phyloP scores from a whole-genome alignment of 257 asterid genomes.

The Gynochthodes officinalis region DNA sequence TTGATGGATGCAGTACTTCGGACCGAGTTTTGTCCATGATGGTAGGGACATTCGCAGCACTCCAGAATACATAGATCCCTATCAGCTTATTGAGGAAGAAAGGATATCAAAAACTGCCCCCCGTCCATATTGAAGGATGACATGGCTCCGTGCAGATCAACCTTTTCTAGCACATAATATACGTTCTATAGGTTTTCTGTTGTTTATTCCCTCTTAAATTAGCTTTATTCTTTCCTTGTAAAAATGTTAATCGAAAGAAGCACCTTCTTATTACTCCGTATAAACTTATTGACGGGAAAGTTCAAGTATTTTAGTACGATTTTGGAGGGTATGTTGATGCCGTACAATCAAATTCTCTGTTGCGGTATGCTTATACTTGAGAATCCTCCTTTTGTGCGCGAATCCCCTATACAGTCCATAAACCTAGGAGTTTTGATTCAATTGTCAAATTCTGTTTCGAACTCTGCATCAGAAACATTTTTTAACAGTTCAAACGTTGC shows the following conservation, averaged over 20 bases:
- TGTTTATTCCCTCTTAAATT: conserved; percentile 20
- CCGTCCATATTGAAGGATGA: conserved; percentile 46
- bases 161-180: conserved; percentile 19
- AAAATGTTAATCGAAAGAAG: conserved; percentile 4
- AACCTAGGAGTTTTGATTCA: neutral
- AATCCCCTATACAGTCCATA: neutral
- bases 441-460: neutral
- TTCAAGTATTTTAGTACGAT: neutral
- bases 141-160: conserved; percentile 25
- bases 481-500: too few relatives aligned
- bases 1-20: conserved; percentile 65
- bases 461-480: neutral
- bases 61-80: conserved; percentile 67
- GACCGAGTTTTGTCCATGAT: conserved; percentile 70
- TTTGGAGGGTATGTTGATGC: neutral
- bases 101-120: conserved; percentile 66
- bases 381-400: neutral
- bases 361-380: neutral
- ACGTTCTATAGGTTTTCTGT: conserved; percentile 22
- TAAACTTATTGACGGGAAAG: conserved; percentile 2
- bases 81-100: conserved; percentile 72
- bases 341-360: neutral
- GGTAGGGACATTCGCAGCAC: conserved; percentile 32
- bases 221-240: conserved; percentile 14
- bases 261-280: conserved; percentile 1